phyloP scores from a whole-genome alignment of 257 asterid genomes.

The Vinca minor region DNA sequence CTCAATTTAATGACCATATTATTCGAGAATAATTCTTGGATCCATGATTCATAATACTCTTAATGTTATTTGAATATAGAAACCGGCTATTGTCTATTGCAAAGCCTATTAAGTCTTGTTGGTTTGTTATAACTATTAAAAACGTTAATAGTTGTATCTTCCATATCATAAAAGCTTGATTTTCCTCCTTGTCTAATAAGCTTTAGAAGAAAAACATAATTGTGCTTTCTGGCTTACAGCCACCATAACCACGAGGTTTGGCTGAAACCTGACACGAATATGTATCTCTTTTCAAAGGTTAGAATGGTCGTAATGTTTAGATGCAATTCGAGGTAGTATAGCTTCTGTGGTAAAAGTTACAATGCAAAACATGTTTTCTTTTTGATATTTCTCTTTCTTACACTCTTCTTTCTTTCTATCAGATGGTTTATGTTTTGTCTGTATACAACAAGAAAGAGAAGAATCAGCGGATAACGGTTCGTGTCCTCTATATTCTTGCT shows the following conservation, averaged over 20 bases:
- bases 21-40: not conserved
- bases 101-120: not conserved
- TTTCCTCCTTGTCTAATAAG: not conserved
- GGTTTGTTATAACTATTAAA: not conserved
- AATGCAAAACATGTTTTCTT: slow-evolving; percentile 12
- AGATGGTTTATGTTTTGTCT: slow-evolving; percentile 87
- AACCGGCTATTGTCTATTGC: not conserved
- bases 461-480: slow-evolving; percentile 58
- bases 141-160: not conserved
- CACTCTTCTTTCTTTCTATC: slow-evolving; percentile 27
- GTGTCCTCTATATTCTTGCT: slow-evolving; percentile 16
- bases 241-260: not conserved
- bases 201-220: not conserved
- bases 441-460: slow-evolving; percentile 81
- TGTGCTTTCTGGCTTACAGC: not conserved
- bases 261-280: not conserved
- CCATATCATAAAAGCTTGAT: not conserved
- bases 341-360: not conserved
- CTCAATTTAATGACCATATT: not conserved
- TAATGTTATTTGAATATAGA: not conserved
- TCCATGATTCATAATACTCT: not conserved
- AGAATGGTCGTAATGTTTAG: not conserved
- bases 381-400: slow-evolving; percentile 14
- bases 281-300: not conserved
- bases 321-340: slow-evolving; percentile 1